Percentiles rank a stretch among this genome's conserved stretches.
phyloP scores from a whole-genome alignment of 805 yeast genomes.

The Lachancea dasiensis region DNA sequence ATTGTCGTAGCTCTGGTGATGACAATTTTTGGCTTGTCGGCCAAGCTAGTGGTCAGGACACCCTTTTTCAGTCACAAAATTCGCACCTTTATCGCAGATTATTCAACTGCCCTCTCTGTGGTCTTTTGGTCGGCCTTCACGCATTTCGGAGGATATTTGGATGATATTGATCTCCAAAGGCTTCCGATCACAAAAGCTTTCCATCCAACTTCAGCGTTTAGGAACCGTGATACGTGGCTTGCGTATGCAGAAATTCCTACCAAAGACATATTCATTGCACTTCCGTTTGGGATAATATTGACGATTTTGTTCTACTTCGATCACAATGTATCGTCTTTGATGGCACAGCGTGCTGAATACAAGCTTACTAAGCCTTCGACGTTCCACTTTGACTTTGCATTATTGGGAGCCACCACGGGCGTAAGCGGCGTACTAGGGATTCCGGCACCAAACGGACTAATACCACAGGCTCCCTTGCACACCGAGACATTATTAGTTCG shows the following conservation, averaged over 20 bases:
- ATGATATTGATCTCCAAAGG: constrained; percentile 48
- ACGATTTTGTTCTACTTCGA: constrained; percentile 88
- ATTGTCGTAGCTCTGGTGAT: constrained; percentile 69
- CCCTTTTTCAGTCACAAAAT: constrained; percentile 53
- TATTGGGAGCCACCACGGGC: constrained; percentile 83
- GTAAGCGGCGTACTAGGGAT: constrained; percentile 81
- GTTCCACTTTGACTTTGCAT: constrained; percentile 87
- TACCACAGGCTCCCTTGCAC: constrained; percentile 96
- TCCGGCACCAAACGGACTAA: constrained; percentile 94
- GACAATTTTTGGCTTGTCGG: constrained; percentile 72
- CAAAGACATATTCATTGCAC: constrained; percentile 75
- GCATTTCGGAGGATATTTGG: constrained; percentile 80
- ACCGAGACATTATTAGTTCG: constrained; percentile 65
- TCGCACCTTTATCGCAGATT: constrained; percentile 74
- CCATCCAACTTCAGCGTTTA: constrained; percentile 52
- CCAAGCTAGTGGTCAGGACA: constrained; percentile 43
- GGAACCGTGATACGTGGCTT: constrained; percentile 34
- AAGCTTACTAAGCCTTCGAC: constrained; percentile 81
- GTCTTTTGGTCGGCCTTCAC: constrained; percentile 87
- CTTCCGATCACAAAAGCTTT: constrained; percentile 71
- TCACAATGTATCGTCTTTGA: constrained; percentile 88
- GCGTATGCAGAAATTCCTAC: constrained; percentile 42
- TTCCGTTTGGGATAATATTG: constrained; percentile 85
- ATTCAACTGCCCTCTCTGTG: constrained; percentile 77
- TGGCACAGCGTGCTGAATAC: constrained; percentile 80